Evolutionary conservation across 495 filamentous ascomycete genomes (phyloP).

Genomic region (Penicillium canariense): DNA sequence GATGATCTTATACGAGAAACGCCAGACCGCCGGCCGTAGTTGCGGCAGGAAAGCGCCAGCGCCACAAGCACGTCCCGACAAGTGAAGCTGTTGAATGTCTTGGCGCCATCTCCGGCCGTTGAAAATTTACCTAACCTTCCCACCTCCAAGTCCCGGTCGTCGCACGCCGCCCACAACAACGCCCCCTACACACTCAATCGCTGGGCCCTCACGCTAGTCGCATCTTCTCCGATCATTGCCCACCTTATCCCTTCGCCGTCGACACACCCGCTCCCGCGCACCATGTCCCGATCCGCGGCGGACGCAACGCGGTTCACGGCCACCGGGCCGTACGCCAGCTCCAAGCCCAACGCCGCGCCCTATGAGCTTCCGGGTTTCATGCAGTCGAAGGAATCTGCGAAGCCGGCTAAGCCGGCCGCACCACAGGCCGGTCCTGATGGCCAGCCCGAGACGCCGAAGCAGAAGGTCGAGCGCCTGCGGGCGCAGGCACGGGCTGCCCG

Average conservation of each 20-base stretch:
- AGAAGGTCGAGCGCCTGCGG: conserved; percentile 85
- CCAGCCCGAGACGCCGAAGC: conserved; percentile 71
- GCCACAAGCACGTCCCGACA: background rate
- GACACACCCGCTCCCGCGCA: conserved; percentile 6
- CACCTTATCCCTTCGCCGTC: background rate
- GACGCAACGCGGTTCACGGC: conserved; percentile 97
- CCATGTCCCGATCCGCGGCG: conserved; percentile 79
- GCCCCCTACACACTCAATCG: conserved; percentile 17
- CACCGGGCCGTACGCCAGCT: conserved; percentile 81
- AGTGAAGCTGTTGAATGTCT: conserved; percentile 26
- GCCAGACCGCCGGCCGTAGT: background rate
- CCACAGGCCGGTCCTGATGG: conserved; percentile 31
- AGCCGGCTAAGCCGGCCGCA: conserved; percentile 21
- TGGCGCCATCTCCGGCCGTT: conserved; percentile 28
- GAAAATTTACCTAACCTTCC: conserved; percentile 39
- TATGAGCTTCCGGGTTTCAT: conserved; percentile 40
- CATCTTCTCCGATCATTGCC: conserved; percentile 4
- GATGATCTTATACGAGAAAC: background rate
- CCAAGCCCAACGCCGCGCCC: conserved; percentile 52
- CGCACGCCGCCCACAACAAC: conserved; percentile 14
- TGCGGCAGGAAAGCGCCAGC: background rate
- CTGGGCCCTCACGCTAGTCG: background rate
- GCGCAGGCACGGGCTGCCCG: conserved; percentile 72
- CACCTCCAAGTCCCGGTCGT: conserved; percentile 14
- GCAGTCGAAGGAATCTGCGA: conserved; percentile 21